Conservation (phyloP, 495 filamentous ascomycete genomes). For the Neurospora sp. region DNA sequence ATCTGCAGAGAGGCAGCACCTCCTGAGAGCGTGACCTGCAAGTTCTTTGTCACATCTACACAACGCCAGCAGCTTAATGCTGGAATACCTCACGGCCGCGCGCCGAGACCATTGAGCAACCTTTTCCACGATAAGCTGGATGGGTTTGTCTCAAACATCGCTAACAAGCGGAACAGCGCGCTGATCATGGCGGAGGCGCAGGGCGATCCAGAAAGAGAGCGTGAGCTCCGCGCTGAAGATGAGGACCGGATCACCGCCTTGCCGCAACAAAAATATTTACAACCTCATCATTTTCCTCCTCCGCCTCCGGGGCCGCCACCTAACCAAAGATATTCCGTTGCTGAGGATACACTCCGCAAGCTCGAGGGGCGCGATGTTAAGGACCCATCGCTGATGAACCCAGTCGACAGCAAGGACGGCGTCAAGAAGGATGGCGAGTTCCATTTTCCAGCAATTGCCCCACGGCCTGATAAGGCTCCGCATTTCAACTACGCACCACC, state of each 20-base stretch:
- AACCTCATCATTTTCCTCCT: slow-evolving; percentile 37
- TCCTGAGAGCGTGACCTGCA: slow-evolving; percentile 74
- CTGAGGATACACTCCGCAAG: slow-evolving; percentile 33
- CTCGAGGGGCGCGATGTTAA: slow-evolving; percentile 31
- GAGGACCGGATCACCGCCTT: slow-evolving; percentile 76
- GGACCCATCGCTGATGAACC: slow-evolving; percentile 1
- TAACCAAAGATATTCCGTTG: slow-evolving; percentile 21
- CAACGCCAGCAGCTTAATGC: slow-evolving; percentile 39
- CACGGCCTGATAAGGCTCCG: slow-evolving; percentile 25
- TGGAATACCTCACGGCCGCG: slow-evolving; percentile 33
- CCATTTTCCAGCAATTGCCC: slow-evolving; percentile 42
- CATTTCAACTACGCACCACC: slow-evolving; percentile 45
- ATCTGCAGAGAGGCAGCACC: slow-evolving; percentile 82
- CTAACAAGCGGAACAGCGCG: slow-evolving; percentile 70
- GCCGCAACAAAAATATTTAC: slow-evolving; percentile 51
- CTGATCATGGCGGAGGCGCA: slow-evolving; percentile 70
- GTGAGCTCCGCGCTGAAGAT: slow-evolving; percentile 73
- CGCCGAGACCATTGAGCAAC: slow-evolving; percentile 52
- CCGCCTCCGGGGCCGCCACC: slow-evolving; percentile 33
- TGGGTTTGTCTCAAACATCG: slow-evolving; percentile 68
- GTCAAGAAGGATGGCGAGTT: slow-evolving; percentile 36
- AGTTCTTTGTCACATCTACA: slow-evolving; percentile 81
- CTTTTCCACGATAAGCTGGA: slow-evolving; percentile 76
- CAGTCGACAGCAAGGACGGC: slow-evolving; percentile 9
- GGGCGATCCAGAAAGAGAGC: slow-evolving; percentile 68